Conservation (phyloP, 495 filamentous ascomycete species). For the Penicillium angulare region DNA sequence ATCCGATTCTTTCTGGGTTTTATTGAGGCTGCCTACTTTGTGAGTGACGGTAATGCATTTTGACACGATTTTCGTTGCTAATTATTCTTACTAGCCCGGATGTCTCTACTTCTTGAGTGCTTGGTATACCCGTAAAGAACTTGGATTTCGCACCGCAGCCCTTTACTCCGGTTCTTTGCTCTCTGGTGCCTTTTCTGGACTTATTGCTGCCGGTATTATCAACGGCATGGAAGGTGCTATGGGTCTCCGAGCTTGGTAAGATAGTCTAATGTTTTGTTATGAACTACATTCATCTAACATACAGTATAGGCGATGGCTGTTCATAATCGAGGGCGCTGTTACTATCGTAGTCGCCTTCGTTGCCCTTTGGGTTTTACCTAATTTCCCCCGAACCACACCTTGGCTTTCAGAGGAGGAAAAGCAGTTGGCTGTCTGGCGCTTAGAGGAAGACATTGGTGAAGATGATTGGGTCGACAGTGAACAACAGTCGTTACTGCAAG, state of each 20-base stretch:
- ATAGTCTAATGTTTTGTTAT: not conserved
- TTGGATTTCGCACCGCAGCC: constrained; percentile 47
- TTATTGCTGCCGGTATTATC: constrained; percentile 54
- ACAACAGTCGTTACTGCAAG: constrained; percentile 64
- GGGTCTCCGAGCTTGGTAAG: constrained; percentile 52
- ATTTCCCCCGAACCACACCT: constrained; percentile 74
- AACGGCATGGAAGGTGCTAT: constrained; percentile 37
- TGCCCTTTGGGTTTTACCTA: constrained; percentile 65
- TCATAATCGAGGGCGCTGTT: constrained; percentile 69
- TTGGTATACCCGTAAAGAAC: constrained; percentile 53
- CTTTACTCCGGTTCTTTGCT: constrained; percentile 51
- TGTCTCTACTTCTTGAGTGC: constrained; percentile 49
- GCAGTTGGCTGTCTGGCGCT: constrained; percentile 63
- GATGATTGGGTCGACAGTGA: constrained; percentile 68
- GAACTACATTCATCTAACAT: not conserved
- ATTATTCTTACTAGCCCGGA: constrained; percentile 30
- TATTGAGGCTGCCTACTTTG: constrained; percentile 52
- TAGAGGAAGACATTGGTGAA: constrained; percentile 76
- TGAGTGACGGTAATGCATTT: constrained; percentile 9
- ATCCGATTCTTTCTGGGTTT: constrained; percentile 73
- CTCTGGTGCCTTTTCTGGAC: constrained; percentile 65
- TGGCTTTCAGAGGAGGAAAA: constrained; percentile 73
- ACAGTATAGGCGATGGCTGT: constrained; percentile 36
- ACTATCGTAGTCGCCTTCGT: constrained; percentile 52
- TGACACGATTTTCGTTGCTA: not conserved